These are phyloP conservation scores for Microthlaspi erraticum DNA, from an alignment of 345 rosid genomes.

Conservation along the genomic window DNA sequence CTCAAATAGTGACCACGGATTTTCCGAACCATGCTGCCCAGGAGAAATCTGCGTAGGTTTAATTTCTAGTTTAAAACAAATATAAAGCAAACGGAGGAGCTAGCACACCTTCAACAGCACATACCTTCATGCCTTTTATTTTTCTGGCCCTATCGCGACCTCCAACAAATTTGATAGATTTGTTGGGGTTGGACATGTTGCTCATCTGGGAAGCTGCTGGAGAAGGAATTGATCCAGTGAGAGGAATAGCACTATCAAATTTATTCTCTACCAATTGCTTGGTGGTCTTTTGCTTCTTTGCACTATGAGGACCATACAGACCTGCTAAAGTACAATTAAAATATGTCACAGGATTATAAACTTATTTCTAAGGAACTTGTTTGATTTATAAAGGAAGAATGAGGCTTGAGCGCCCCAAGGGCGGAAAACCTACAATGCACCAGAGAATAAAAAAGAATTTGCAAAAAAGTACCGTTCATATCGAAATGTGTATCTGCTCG, in stretches of 20 bases:
- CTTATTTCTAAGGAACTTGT: not conserved
- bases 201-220: slow-evolving; percentile 94
- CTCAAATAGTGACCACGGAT: slow-evolving; percentile 95
- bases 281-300: slow-evolving; percentile 78
- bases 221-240: slow-evolving; percentile 74
- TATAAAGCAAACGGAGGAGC: slow-evolving; percentile 12
- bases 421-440: slow-evolving; percentile 33
- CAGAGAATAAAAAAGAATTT: slow-evolving; percentile 35
- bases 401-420: slow-evolving; percentile 14
- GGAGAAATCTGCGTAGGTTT: slow-evolving; percentile 62
- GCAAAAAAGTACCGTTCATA: slow-evolving; percentile 73
- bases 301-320: slow-evolving; percentile 65
- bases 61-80: slow-evolving; percentile 31
- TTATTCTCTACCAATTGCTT: slow-evolving; percentile 68
- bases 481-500: slow-evolving; percentile 79
- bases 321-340: slow-evolving; percentile 54
- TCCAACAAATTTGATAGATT: slow-evolving; percentile 68
- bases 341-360: slow-evolving; percentile 37
- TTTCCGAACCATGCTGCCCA: slow-evolving; percentile 80
- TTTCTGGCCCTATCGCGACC: slow-evolving; percentile 82
- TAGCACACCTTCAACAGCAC: slow-evolving; percentile 36
- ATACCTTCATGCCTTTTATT: slow-evolving; percentile 80
- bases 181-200: slow-evolving; percentile 87
- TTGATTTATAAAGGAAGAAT: slow-evolving; percentile 19
- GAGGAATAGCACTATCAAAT: slow-evolving; percentile 61